These are phyloP conservation scores for Ophiocordyceps robertsii DNA, from an alignment of 2,329 filamentous ascomycete genomes.

Conservation along the genomic window DNA sequence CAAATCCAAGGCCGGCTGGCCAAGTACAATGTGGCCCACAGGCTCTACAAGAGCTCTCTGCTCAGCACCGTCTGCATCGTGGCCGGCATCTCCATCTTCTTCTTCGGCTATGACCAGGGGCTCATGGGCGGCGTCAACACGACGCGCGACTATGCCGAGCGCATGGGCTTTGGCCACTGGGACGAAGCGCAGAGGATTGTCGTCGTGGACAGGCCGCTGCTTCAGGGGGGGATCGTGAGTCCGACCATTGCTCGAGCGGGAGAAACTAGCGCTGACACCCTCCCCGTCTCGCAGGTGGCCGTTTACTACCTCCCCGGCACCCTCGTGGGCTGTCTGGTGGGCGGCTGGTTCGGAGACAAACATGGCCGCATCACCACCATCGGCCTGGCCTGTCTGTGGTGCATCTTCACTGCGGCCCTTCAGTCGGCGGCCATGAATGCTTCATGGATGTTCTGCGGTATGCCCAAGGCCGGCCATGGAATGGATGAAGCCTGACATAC, in stretches of 20 bases:
- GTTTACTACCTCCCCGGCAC: slow-evolving; percentile 37
- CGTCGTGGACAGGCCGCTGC: slow-evolving; percentile 38
- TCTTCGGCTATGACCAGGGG: slow-evolving; percentile 48
- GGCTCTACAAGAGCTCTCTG: slow-evolving; percentile 39
- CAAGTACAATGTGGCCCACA: slow-evolving; percentile 28
- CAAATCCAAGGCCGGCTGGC: background rate
- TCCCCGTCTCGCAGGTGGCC: slow-evolving; percentile 4
- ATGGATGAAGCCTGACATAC: too few species aligned
- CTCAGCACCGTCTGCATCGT: slow-evolving; percentile 49
- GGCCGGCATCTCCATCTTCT: slow-evolving; percentile 53
- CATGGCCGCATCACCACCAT: slow-evolving; percentile 52
- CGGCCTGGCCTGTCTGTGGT: slow-evolving; percentile 43
- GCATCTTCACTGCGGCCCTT: slow-evolving; percentile 45
- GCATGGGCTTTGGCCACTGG: slow-evolving; percentile 52
- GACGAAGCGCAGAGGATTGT: slow-evolving; percentile 34
- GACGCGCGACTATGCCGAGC: slow-evolving; percentile 46
- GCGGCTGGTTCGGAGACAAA: slow-evolving; percentile 50
- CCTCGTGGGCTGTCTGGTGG: slow-evolving; percentile 47
- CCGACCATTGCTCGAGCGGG: too few species aligned
- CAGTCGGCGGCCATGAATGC: slow-evolving; percentile 54
- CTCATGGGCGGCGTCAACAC: slow-evolving; percentile 55
- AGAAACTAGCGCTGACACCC: too few species aligned
- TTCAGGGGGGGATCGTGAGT: slow-evolving; percentile 15
- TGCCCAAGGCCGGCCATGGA: too few species aligned
- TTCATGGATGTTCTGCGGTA: slow-evolving; percentile 58